Evolutionary conservation across 768 basidiomycete genomes (phyloP), one percentile per base, ranked within the genome.

Genomic region (Mycena vulgaris): DNA sequence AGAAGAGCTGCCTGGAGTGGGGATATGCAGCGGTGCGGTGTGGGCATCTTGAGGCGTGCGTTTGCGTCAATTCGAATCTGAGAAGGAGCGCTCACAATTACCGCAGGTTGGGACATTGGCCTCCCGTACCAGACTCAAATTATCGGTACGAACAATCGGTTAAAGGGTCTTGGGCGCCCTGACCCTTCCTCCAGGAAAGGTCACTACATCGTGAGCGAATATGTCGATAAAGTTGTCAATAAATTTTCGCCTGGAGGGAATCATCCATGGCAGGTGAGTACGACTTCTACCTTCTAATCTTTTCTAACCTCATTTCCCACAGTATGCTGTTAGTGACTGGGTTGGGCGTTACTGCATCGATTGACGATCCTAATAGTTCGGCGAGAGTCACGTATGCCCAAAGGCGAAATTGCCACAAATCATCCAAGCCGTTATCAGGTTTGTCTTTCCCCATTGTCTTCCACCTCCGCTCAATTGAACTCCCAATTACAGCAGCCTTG

Each of bases 21-120:
- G 94, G 94, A 1, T 95, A 95, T 81, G 92, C 94, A 31, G 92
- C 92, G 14, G 87, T 94, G 51, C 84, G 93, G 30, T 94, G 92
- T 74, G 89, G 88, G 0, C 89, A 92, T 81, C 80, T 95, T 42
- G 87, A 91, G 66, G 85, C 87, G 92, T 94, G 76, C 78, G 92
- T 85, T 21, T 30, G 31, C 55, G 23, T 42, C 63, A 8, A 28
- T 64, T 69, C 8, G 10, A 42, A 27, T n/a, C 56, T 16, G 21
- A 3, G 19, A 37, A 7, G 33, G 61, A n/a, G 37, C 48, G 21
- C 31, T 70, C 39, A 53, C 64, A 45, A 21, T 33, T 11, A n/a
- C 39, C 67, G 45, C 77, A 94, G 93, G 11, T 82, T 85, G 11
- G 89, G 89, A 5, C 87, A 89, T 70, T 95, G 94, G 94, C 94